Evolutionary conservation across 257 asterid genomes (phyloP), one percentile per base, ranked within the genome.

Genomic region (Orobanche coerulescens): DNA sequence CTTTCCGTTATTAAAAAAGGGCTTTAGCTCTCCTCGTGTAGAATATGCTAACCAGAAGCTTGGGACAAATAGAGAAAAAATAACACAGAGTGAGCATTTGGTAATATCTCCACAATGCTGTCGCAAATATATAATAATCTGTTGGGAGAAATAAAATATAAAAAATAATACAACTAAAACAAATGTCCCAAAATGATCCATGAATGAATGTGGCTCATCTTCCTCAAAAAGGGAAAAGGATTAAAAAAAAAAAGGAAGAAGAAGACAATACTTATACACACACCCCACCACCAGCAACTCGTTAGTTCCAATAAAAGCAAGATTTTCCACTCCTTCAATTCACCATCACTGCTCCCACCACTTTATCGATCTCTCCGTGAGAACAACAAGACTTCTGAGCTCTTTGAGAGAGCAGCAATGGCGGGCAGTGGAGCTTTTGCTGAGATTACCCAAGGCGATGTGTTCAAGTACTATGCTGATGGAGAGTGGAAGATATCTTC

Each of bases 401-500:
- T 36, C 73, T 59, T 33, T 30, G 49, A 56, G 15, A 52, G 49
- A 15, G 42, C 16, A 39, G 9, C 75, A 58, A 90, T 90, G 97
- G 95, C 97, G 44, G 96, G 94, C n/a, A 72, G 30, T 36, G 96
- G 95, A 44, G 91, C 54, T 62, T 90, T 90, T 79, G 71, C 77
- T 1, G 98, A 88, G 61, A 88, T 88, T 25, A 66, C 81, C 46
- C 95, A 92, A 24, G 94, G 87, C 3, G 97, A 83, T 49, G 95
- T 78, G 57, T 90, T 68, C 58, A 87, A 85, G 67, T 90, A 83
- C 65, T 87, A 87, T 57, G 79, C 76, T 14, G 94, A 90, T 61
- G 95, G 97, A 62, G 96, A 82, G 58, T 92, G 98, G 98, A 86
- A 73, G 64, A 76, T 57, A 22, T 88, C 95, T 42, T 61, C 89